phyloP scores from a whole-genome alignment of 176 grass and related monocot species.

The Canna indica region DNA sequence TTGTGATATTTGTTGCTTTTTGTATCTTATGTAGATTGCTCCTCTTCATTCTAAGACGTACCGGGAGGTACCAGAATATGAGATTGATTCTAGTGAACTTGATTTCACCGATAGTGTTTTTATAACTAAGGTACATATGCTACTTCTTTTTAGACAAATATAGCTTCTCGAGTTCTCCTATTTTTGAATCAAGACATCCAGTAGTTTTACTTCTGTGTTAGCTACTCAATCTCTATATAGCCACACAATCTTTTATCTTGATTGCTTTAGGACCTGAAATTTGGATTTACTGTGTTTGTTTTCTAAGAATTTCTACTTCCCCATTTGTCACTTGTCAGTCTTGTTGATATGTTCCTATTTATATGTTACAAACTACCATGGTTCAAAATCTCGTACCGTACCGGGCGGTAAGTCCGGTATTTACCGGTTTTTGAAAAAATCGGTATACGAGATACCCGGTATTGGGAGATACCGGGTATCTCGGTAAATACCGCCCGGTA shows the following conservation, averaged over 20 bases:
- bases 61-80: constrained; percentile 82
- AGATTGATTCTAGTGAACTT: constrained; percentile 58
- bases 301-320: too few species aligned
- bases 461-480: too few species aligned
- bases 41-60: constrained; percentile 68
- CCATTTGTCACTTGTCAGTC: too few species aligned
- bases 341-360: too few species aligned
- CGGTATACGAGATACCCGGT: too few species aligned
- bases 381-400: too few species aligned
- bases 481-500: too few species aligned
- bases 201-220: constrained; percentile 9
- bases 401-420: too few species aligned
- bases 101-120: constrained; percentile 60
- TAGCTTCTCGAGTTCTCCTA: background rate
- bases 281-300: too few species aligned
- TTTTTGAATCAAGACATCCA: background rate
- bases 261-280: too few species aligned
- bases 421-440: too few species aligned
- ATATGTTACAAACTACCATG: too few species aligned
- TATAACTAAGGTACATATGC: constrained; percentile 55
- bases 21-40: constrained; percentile 45
- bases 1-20: constrained; percentile 21
- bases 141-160: background rate
- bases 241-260: background rate
- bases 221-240: background rate